Evolutionary conservation across 805 yeast species (phyloP).

Genomic region (Ogataea thermomethanolica): DNA sequence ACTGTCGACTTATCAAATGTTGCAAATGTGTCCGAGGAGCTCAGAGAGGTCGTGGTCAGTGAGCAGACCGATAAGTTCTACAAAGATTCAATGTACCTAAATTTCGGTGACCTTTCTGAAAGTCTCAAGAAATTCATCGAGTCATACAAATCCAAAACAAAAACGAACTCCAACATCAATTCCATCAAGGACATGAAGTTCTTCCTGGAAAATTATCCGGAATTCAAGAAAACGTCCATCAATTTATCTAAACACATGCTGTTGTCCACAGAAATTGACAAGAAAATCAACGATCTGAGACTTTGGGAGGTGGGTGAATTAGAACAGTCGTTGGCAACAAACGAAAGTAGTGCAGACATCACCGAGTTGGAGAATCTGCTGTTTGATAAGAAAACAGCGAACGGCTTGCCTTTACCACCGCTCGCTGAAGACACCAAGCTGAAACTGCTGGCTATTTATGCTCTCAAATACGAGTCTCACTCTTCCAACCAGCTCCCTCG

Average conservation of each 20-base stretch:
- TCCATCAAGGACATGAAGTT: slow-evolving; percentile 87
- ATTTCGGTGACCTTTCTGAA: slow-evolving; percentile 94
- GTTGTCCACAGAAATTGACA: slow-evolving; percentile 80
- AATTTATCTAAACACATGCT: slow-evolving; percentile 92
- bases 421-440: slow-evolving; percentile 57
- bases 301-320: slow-evolving; percentile 86
- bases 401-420: slow-evolving; percentile 28
- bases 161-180: slow-evolving; percentile 65
- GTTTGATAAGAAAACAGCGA: slow-evolving; percentile 26
- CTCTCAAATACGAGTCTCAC: slow-evolving; percentile 61
- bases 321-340: slow-evolving; percentile 80
- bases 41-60: slow-evolving; percentile 61
- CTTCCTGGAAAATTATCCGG: slow-evolving; percentile 91
- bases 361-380: slow-evolving; percentile 55
- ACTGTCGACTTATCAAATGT: slow-evolving; percentile 63
- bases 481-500: slow-evolving; percentile 40
- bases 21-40: slow-evolving; percentile 54
- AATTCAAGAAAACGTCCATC: slow-evolving; percentile 80
- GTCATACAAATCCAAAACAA: slow-evolving; percentile 75
- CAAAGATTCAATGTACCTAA: slow-evolving; percentile 75
- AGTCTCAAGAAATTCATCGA: slow-evolving; percentile 80
- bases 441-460: slow-evolving; percentile 70
- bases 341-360: slow-evolving; percentile 55
- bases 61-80: slow-evolving; percentile 74
- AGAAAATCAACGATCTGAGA: slow-evolving; percentile 57